phyloP scores from a whole-genome alignment of 257 asterid genomes.

The Solanum lycopersicoides region DNA sequence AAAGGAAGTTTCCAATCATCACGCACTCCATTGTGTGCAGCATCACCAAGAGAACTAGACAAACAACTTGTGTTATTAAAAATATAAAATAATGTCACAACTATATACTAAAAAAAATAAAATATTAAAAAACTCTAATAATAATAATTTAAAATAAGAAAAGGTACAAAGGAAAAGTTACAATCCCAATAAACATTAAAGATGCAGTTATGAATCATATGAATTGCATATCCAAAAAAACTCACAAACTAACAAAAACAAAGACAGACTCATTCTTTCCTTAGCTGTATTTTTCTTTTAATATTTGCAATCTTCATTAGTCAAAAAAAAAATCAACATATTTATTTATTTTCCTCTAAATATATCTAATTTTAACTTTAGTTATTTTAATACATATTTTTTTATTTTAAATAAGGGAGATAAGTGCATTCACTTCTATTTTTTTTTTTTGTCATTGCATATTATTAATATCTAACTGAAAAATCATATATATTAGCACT shows the following conservation, averaged over 20 bases:
- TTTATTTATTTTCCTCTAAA: not conserved
- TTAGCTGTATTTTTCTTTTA: not conserved
- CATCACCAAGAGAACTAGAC: not conserved
- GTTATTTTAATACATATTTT: not conserved
- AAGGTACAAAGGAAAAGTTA: slow-evolving; percentile 2
- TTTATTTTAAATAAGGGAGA: not conserved
- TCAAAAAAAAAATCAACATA: not conserved
- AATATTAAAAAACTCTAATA: not conserved
- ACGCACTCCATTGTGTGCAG: not conserved
- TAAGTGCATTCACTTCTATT: not conserved
- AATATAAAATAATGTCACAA: not conserved
- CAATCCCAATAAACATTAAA: slow-evolving; percentile 38
- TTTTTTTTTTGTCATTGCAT: too few species aligned
- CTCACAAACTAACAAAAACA: slow-evolving; percentile 21
- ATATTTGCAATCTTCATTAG: not conserved
- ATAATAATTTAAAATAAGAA: not conserved
- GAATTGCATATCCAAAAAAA: slow-evolving; percentile 28
- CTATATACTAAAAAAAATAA: not conserved
- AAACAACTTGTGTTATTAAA: not conserved
- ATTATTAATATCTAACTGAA: not conserved
- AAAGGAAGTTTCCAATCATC: not conserved
- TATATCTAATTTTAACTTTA: not conserved
- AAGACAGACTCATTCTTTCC: not conserved
- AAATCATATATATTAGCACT: not conserved
- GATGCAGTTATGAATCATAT: slow-evolving; percentile 29